Base-by-base conservation (phyloP, 2,329 filamentous ascomycete species). In the Fusarium sulawesiense region DNA sequence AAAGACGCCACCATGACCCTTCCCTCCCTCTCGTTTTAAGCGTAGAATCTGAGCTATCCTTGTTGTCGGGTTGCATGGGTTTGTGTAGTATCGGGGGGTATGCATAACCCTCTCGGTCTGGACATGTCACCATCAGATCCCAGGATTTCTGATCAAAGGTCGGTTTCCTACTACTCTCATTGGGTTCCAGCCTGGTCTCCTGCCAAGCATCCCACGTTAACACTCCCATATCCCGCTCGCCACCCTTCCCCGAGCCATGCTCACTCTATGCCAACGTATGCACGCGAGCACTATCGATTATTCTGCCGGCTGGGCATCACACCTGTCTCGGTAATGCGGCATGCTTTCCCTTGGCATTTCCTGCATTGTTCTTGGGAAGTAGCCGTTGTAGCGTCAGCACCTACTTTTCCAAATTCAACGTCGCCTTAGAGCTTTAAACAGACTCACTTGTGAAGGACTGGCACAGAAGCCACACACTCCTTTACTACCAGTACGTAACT, bases 261-360 rank as follows among this genome's bases (percentile, higher is more conserved):
- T 72, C 69, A 71, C 58, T 61, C 63, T 51, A 47, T 47, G 25
- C 68, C 66, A 59, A 42, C 55, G 44, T 49, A 59, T 68, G 72
- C 66, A 70, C 25, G 41, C 50, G 44, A 67, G 49, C 66, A 56
- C 48, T 29, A 62, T 29, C 62, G 48, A 51, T 60, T 54, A 47
- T 56, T 71, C 47, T 62, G 34, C 54, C 41, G 59, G 42, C 68
- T 73, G 66, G 73, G 73, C 64, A 66, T 30, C 46, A 69, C 71
- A 74, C 73, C 67, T 71, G 60, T 60, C 53, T 73, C 73, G 73
- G 73, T 58, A 67, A 50, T 32, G 53, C 73, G 73, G 73, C 73
- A 75, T 37, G 7, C 13, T 37, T 12, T 13, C 11, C 11, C 16
- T 32, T 50, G 16, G 20, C 7, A 13, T 21, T 34, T 6, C 18